Evolutionary conservation across 2,329 filamentous ascomycete genomes (phyloP), one percentile per base, ranked within the genome.

Genomic region (Calycina herbarum): DNA sequence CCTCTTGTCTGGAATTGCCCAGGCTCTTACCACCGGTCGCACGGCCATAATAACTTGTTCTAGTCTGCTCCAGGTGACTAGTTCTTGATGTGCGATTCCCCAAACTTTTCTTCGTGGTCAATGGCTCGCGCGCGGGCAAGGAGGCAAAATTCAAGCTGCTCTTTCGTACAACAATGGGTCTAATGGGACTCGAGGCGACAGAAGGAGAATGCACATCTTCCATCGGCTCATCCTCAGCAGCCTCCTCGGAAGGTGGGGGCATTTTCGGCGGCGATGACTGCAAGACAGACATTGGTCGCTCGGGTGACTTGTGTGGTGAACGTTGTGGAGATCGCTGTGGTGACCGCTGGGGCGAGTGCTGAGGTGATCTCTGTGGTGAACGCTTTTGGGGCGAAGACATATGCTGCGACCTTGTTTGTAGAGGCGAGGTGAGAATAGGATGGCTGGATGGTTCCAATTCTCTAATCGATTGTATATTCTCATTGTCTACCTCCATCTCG

Each of bases 61-160:
- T 85, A n/a, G 82, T 82, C 66, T 86, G 84, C 62, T 96, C 92
- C 42, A 94, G 76, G 70, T 97, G 90, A 73, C 92, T 96, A 6
- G 87, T 91, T 67, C 92, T 84, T 27, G 92, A 94, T 61, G 86
- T 80, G 60, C 92, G 84, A 24, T 85, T 83, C 17, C 89, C 93
- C 73, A 93, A 86, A 76, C 91, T 96, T 79, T 94, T 94, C 77
- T 96, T 96, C 17, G 86, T 86, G 38, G 88, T 87, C 62, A 98
- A 82, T 42, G 94, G 94, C 74, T 98, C 94, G 67, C 95, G 86
- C 2, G 94, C 94, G 35, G 95, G 95, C 13, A 99, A 82, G 20
- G 95, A 93, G 45, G 95, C 93, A 79, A 99, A 98, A 66, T 91
- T 96, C 67, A 99, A 84, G 76, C 94, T 98, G 78, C 94, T 97